phyloP scores from a whole-genome alignment of 495 filamentous ascomycete genomes.

The Elaphomyces granulatus region DNA sequence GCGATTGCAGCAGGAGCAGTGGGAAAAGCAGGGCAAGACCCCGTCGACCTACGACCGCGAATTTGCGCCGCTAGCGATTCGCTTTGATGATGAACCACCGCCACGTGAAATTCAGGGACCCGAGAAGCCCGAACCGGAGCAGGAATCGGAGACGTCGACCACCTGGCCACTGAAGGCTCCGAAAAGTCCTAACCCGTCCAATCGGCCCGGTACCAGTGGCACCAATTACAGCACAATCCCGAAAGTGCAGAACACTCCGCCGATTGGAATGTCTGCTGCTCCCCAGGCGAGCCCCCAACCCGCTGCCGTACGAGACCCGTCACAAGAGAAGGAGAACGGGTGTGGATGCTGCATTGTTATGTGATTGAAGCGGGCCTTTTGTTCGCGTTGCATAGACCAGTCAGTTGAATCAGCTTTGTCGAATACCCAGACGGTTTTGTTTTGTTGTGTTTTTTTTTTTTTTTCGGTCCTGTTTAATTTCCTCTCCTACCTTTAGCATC shows the following conservation, averaged over 20 bases:
- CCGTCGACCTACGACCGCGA: conserved; percentile 70
- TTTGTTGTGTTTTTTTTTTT: conserved; percentile 1
- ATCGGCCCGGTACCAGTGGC: conserved; percentile 24
- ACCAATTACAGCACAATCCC: conserved; percentile 41
- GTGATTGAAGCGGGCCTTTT: conserved; percentile 17
- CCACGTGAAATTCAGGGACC: conserved; percentile 6
- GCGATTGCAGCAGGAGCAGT: conserved; percentile 83
- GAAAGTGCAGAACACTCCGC: conserved; percentile 31
- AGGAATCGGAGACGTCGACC: conserved; percentile 3
- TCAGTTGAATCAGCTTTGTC: neutral
- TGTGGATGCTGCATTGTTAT: conserved; percentile 42
- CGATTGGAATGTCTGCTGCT: conserved; percentile 18
- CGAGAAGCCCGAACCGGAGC: conserved; percentile 19
- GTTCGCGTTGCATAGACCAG: no score
- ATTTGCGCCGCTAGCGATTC: conserved; percentile 59
- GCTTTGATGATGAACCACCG: conserved; percentile 25
- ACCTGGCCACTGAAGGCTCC: conserved; percentile 8
- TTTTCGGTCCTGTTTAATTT: no score
- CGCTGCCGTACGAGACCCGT: conserved; percentile 20
- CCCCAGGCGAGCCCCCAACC: conserved; percentile 27
- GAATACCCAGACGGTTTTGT: neutral
- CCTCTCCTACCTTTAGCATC: no score
- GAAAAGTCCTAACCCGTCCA: conserved; percentile 21
- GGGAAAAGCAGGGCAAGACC: conserved; percentile 78
- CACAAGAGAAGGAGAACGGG: conserved; percentile 29